Base-by-base conservation (phyloP, 129 eudicot species). In the Erigeron canadensis region DNA sequence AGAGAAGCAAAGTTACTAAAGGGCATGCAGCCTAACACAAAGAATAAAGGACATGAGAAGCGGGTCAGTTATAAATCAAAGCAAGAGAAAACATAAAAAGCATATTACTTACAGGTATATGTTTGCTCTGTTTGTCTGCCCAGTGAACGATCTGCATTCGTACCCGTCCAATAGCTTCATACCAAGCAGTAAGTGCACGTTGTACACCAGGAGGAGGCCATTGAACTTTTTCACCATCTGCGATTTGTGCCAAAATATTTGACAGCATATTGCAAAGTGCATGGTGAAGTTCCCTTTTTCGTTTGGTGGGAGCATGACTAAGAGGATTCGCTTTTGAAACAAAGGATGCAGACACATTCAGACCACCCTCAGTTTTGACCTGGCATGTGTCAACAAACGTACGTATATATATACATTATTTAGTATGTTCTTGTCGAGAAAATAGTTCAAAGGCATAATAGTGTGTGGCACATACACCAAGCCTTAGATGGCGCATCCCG, bases 91-190 rank as follows among this genome's bases (percentile, higher is more conserved):
- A 19, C 1, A 28, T 28, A 59, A 59, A 59, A 28, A 15, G 65
- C 17, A 59, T 47, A 47, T 58, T 45, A 83, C 94, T 79, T 81
- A 91, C 97, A 83, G 97, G 76, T 70, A 91, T 81, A 79, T 91
- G 97, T 77, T 91, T 91, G 83, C 89, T 88, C 73, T 91, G 97
- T 70, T 91, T 91, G 77, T 91, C 97, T 83, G 86, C 91, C 97
- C 97, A 91, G 67, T 86, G 89, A 83, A 72, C 74, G 71, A 91
- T 88, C 73, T 88, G 96, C 77, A 66, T 76, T 63, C 94, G 82
- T 76, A 91, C 91, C 48, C 97, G 88, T 13, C 84, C 94, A 82
- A 88, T 90, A 65, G 97, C 94, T 76, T 91, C 97, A 72, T 91
- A 91, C 97, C 97, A 91, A 11, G 83, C 77, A 75, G 81, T 79